Base-by-base conservation (phyloP, 1,284 basidiomycete genomes). In the Tylopilus sp. region DNA sequence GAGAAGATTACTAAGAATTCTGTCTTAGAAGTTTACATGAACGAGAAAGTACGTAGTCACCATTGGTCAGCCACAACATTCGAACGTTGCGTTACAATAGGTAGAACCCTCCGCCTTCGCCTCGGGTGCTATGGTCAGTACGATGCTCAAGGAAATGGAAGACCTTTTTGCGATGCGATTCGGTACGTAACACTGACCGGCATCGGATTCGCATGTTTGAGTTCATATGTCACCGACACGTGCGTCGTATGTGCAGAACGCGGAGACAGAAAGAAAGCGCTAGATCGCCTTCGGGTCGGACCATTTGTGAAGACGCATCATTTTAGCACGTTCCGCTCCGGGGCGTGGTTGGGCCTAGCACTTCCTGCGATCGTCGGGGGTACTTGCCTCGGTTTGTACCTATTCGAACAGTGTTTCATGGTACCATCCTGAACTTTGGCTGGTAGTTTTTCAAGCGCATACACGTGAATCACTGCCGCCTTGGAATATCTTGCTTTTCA, bases 211-310 rank as follows among this genome's bases (percentile, higher is more conserved):
- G 7, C 31, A 3, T 33, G 31, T 7, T 33, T n/a, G n/a, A 7
- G 6, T 3, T 26, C 25, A 26, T 8, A 26, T 26, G 8, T 26
- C 26, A 10, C 26, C 9, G 8, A 28, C 9, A 28, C 26, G 26
- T 28, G 9, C 10, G 4, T 13, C 29, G 13, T 30, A 13, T 12
- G 4, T 12, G 4, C 44, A 93, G 94, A 87, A 58, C 78, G 81
- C 31, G 94, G 93, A 3, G 83, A 98, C 66, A 77, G 75, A 58
- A 97, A 96, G 70, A 81, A 77, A 52, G 94, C 96, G 0, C 71
- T 84, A 35, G 73, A 73, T 5, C 76, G 80, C 38, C 76, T 98
- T 28, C 81, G 92, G n/a, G 75, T 78, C 3, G 76, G 77, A 10
- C 68, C 71, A 4, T 64, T 66, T 11, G 67, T 72, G 13, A 82